Evolutionary conservation across 768 basidiomycete genomes (phyloP), one percentile per base, ranked within the genome.

Genomic region (Boletus pseudo-olivaceus): DNA sequence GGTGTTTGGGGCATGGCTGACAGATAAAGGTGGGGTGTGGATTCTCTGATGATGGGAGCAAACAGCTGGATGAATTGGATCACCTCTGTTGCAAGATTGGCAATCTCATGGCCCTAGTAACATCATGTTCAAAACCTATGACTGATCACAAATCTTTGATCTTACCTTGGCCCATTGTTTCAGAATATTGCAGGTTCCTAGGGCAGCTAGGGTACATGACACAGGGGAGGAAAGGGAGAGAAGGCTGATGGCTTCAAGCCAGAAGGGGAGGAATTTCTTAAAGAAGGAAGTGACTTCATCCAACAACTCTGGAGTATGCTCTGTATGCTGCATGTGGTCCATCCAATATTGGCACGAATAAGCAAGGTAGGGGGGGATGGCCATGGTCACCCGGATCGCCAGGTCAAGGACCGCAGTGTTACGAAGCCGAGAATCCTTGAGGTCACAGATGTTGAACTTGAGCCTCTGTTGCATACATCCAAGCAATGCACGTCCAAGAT

Each of bases 311-410:
- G 51, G 26, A 26, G 61, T 62, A 42, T 54, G 60, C 12, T 51
- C 42, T 23, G 23, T 35, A 32, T 20, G 43, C 3, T 47, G 58
- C 2, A 65, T 11, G 41, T 77, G 76, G 39, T 59, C 59, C 29
- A 66, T 62, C 76, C 74, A 78, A 37, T 63, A 73, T 29, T 59
- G 61, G 52, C 74, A 76, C 12, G 74, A 57, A 53, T 77, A 78
- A 4, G 62, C 58, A 4, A 77, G 55, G 12, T 61, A 57, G 7
- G 61, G 48, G 2, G 74, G 58, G 20, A 77, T 73, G 23, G 41
- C 48, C 3, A 32, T 48, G 11, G 57, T 39, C 33, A 75, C 62
- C 7, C 55, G 57, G 5, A 14, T 15, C 0, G 44, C 26, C 1
- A 67, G 41, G 33, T 64, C 57, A 2, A 56, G 51, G 5, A 75